Conservation (phyloP, 352 stramenopile genomes). For the Phytophthora tentaculata region DNA sequence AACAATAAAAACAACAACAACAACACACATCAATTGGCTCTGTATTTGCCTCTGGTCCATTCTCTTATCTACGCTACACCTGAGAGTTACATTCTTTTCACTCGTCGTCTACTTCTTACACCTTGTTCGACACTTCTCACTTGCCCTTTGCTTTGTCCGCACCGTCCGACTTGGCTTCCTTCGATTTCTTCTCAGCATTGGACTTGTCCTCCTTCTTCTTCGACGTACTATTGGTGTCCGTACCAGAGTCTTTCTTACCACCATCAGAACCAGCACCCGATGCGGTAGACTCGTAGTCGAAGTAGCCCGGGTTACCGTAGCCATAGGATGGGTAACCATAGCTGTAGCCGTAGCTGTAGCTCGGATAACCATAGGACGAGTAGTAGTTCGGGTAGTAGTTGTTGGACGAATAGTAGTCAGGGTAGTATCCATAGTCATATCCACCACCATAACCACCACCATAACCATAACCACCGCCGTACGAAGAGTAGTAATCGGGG, state of each 20-base stretch:
- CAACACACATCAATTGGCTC: too few relatives aligned
- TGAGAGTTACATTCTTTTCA: too few relatives aligned
- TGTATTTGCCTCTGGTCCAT: too few relatives aligned
- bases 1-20: too few relatives aligned
- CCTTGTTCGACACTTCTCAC: not conserved
- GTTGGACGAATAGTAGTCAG: too few relatives aligned
- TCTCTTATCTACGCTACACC: too few relatives aligned
- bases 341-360: not conserved
- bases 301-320: not conserved
- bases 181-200: not conserved
- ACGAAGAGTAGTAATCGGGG: too few relatives aligned
- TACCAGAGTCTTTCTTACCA: not conserved
- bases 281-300: not conserved
- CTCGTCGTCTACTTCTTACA: too few relatives aligned
- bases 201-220: not conserved
- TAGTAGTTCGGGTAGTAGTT: too few relatives aligned
- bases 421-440: conserved; percentile 6
- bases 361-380: conserved; percentile 2
- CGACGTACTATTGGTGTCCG: not conserved
- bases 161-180: not conserved
- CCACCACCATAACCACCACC: too few relatives aligned
- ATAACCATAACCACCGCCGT: not conserved
- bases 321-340: not conserved
- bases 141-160: not conserved
- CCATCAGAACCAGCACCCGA: not conserved